A percentile compares a stretch with the other conserved stretches of the same genome.
Conservation (phyloP, 805 yeast genomes). For the Ogataea ganodermae region DNA sequence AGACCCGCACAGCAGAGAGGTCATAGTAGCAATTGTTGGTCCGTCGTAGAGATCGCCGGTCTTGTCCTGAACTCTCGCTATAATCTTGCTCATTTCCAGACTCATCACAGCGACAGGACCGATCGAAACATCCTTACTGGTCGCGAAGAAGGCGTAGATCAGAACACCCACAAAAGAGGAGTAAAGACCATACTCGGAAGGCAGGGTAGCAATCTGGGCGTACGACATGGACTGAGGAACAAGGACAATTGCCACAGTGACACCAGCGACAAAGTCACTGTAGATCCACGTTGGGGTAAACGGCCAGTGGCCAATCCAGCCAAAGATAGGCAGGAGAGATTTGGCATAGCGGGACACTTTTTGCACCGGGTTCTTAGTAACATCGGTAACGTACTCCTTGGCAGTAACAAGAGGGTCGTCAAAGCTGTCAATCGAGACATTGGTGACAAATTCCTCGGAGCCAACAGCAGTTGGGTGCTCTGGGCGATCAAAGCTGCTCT, state of each 20-base stretch:
- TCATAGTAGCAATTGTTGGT: conserved; percentile 76
- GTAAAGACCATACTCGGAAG: conserved; percentile 84
- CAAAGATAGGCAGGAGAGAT: conserved; percentile 74
- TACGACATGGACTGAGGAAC: conserved; percentile 97
- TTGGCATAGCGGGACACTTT: conserved; percentile 49
- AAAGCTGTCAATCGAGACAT: conserved; percentile 13
- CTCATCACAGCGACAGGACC: conserved; percentile 99
- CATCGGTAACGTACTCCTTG: conserved; percentile 30
- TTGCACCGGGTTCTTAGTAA: conserved; percentile 41
- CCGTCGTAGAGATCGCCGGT: conserved; percentile 44
- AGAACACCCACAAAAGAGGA: conserved; percentile 91
- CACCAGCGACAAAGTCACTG: conserved; percentile 86
- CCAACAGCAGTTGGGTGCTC: conserved; percentile 4
- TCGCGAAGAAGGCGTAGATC: conserved; percentile 87
- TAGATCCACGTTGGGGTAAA: conserved; percentile 61
- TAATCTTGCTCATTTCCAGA: conserved; percentile 75
- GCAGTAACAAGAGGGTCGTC: conserved; percentile 29
- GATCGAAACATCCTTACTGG: conserved; percentile 92
- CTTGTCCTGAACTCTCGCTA: conserved; percentile 59
- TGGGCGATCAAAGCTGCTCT: neutral
- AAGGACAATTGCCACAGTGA: conserved; percentile 88
- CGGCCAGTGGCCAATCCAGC: conserved; percentile 89
- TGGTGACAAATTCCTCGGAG: conserved; percentile 6
- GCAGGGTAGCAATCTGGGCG: conserved; percentile 80
- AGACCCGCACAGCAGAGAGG: conserved; percentile 82